Conservation (phyloP, 2,329 filamentous ascomycete species). For the Pestalotiopsis sp. region DNA sequence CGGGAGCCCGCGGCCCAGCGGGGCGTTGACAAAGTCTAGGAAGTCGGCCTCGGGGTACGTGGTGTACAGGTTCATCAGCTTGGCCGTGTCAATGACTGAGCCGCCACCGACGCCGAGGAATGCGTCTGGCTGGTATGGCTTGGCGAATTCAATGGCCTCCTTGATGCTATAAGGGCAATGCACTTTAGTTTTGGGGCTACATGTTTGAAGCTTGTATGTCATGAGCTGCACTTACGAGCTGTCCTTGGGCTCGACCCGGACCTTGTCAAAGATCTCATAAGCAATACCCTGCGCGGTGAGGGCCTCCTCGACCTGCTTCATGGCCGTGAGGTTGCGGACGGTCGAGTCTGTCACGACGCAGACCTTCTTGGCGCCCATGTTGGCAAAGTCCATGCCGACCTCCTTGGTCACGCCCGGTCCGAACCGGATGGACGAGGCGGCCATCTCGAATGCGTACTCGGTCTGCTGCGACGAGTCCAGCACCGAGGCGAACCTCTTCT, state of each 20-base stretch:
- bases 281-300: slow-evolving; percentile 77
- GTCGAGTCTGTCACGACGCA: slow-evolving; percentile 89
- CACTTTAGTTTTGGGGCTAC: not conserved
- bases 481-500: slow-evolving; percentile 72
- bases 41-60: slow-evolving; percentile 91
- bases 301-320: slow-evolving; percentile 85
- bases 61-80: slow-evolving; percentile 97
- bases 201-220: not conserved
- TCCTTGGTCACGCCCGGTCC: slow-evolving; percentile 92
- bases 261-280: slow-evolving; percentile 80
- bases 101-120: slow-evolving; percentile 92
- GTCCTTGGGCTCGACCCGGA: slow-evolving; percentile 91
- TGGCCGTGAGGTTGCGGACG: slow-evolving; percentile 80
- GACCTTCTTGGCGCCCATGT: slow-evolving; percentile 84
- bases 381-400: slow-evolving; percentile 96
- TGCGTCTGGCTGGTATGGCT: slow-evolving; percentile 79
- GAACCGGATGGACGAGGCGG: slow-evolving; percentile 90
- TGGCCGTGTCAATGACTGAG: slow-evolving; percentile 96
- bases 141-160: slow-evolving; percentile 85
- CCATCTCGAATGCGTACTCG: slow-evolving; percentile 99
- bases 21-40: slow-evolving; percentile 96
- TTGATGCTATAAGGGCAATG: slow-evolving; percentile 61
- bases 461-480: slow-evolving; percentile 73
- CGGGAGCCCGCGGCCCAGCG: slow-evolving; percentile 80
- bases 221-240: slow-evolving; percentile 64